Evolutionary conservation across 805 yeast genomes (phyloP).

Genomic region (Komagataella pastoris): DNA sequence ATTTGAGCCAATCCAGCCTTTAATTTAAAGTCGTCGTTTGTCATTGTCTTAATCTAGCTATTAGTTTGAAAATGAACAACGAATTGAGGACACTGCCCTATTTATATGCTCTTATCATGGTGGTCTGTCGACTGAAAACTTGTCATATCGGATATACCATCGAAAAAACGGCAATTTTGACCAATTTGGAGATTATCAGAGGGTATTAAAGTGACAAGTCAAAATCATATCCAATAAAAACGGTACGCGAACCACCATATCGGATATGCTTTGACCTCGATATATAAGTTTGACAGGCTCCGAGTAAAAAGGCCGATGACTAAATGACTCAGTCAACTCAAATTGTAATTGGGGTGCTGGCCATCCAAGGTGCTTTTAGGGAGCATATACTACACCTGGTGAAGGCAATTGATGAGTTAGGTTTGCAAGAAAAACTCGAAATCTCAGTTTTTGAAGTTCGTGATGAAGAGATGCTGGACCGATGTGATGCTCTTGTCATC

Average conservation of each 20-base stretch:
- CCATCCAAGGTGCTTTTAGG: slow-evolving; percentile 67
- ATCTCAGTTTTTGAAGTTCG: slow-evolving; percentile 31
- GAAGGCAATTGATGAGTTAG: slow-evolving; percentile 12
- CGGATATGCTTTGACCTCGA: neutral
- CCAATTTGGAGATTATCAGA: neutral
- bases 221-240: neutral
- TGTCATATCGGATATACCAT: neutral
- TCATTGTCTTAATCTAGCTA: neutral
- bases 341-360: slow-evolving; percentile 48
- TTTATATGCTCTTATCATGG: neutral
- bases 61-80: neutral
- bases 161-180: neutral
- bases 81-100: neutral
- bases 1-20: slow-evolving; percentile 78
- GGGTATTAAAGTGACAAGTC: neutral
- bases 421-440: slow-evolving; percentile 10
- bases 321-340: neutral
- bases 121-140: neutral
- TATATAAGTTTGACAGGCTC: neutral
- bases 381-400: slow-evolving; percentile 49
- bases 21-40: slow-evolving; percentile 27
- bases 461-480: slow-evolving; percentile 31
- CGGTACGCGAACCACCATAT: neutral
- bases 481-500: slow-evolving; percentile 47
- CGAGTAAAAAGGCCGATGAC: neutral